A percentile compares a stretch with the other conserved stretches of the same genome.
phyloP scores from a whole-genome alignment of 305 asterid genomes.

The Nicotiana rustica region DNA sequence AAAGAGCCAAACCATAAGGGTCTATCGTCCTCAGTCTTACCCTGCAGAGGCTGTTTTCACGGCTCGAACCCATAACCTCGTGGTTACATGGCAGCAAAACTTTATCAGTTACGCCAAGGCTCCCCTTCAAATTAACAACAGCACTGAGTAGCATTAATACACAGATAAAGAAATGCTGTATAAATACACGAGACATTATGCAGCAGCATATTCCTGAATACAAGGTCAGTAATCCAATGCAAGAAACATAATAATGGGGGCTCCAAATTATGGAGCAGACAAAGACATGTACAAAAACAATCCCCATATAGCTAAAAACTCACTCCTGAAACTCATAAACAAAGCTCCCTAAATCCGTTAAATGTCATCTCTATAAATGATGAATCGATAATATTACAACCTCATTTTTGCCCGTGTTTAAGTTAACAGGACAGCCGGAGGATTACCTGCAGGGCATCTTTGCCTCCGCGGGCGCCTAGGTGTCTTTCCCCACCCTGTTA shows the following conservation, averaged over 20 bases:
- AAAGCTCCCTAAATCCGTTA: slow-evolving; percentile 44
- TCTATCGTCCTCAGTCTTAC: too few species aligned
- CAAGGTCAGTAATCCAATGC: slow-evolving; percentile 51
- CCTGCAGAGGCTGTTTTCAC: too few species aligned
- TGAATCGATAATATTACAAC: slow-evolving; percentile 44
- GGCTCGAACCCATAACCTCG: too few species aligned
- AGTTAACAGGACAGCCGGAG: slow-evolving; percentile 60
- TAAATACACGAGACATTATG: slow-evolving; percentile 56
- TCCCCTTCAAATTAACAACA: too few species aligned
- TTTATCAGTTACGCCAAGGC: too few species aligned
- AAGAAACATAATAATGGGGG: slow-evolving; percentile 44
- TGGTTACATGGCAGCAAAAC: too few species aligned
- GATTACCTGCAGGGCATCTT: slow-evolving; percentile 78
- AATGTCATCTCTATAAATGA: slow-evolving; percentile 50
- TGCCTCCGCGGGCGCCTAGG: slow-evolving; percentile 92
- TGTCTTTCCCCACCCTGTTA: slow-evolving; percentile 98
- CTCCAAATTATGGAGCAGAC: slow-evolving; percentile 51
- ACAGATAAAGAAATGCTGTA: slow-evolving; percentile 22
- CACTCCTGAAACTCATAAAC: slow-evolving; percentile 46
- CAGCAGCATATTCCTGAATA: slow-evolving; percentile 52
- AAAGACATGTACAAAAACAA: slow-evolving; percentile 70
- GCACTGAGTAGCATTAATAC: background rate
- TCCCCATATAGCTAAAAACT: slow-evolving; percentile 44
- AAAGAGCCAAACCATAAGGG: too few species aligned
- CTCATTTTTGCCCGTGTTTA: slow-evolving; percentile 46